Percentiles rank a stretch among this genome's conserved stretches.
phyloP scores from a whole-genome alignment of 108 stramenopile genomes.

The Pelagomonas calceolata region DNA sequence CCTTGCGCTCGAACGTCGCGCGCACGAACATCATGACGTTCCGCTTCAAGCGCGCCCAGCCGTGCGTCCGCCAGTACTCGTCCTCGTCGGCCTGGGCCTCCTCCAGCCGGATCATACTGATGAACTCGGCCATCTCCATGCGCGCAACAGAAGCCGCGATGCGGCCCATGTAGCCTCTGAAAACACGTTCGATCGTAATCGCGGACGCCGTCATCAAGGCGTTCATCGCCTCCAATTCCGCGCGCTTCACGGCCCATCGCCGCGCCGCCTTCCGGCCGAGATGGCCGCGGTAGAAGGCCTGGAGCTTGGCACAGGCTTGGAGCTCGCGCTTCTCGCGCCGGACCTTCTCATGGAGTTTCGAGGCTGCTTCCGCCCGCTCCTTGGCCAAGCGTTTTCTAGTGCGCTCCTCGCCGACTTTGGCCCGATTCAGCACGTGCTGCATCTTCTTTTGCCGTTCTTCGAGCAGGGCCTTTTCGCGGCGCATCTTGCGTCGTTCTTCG shows the following conservation, averaged over 20 bases:
- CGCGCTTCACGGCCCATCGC: constrained; percentile 19
- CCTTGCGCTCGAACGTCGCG: no score
- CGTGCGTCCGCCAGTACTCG: constrained; percentile 30
- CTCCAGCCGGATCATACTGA: constrained; percentile 18
- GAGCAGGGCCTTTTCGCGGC: constrained; percentile 3
- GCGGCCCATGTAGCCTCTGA: constrained; percentile 23
- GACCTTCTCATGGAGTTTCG: constrained; percentile 19
- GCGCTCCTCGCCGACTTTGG: constrained; percentile 14
- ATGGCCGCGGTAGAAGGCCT: constrained; percentile 28
- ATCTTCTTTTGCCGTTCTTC: constrained; percentile 14
- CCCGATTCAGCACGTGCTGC: constrained; percentile 14
- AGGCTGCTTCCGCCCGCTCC: constrained; percentile 5
- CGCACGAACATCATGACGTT: not conserved
- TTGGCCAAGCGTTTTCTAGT: not conserved
- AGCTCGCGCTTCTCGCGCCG: constrained; percentile 8
- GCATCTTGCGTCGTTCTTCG: constrained; percentile 26
- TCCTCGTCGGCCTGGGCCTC: constrained; percentile 32
- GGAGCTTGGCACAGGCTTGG: constrained; percentile 5
- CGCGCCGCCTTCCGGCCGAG: constrained; percentile 25
- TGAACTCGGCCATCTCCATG: constrained; percentile 36
- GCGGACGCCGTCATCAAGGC: constrained; percentile 21
- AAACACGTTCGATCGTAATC: constrained; percentile 29
- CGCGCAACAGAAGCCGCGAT: constrained; percentile 6
- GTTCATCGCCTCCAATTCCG: constrained; percentile 19
- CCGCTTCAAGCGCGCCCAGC: constrained; percentile 16